Conservation (phyloP, 306 rosid genomes). For the Pyrus bretschneideri region DNA sequence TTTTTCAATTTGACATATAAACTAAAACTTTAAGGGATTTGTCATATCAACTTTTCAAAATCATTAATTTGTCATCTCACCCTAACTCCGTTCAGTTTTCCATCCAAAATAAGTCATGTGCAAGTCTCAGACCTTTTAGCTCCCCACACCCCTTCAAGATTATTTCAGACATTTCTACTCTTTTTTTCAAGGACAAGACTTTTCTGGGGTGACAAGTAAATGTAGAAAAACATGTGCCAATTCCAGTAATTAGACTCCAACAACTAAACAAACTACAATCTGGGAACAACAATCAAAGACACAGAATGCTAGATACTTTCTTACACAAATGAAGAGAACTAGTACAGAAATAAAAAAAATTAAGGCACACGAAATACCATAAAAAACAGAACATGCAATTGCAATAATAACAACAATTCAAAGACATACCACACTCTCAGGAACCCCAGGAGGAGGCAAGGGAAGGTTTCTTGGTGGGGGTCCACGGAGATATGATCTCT, state of each 20-base stretch:
- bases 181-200: too few species aligned
- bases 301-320: neutral
- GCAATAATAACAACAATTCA: neutral
- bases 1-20: too few species aligned
- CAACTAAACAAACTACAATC: neutral
- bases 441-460: constrained; percentile 93
- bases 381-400: neutral
- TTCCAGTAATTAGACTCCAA: neutral
- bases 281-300: neutral
- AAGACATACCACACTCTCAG: constrained; percentile 95
- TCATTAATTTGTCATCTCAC: too few species aligned
- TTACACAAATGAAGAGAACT: neutral
- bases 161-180: too few species aligned
- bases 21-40: too few species aligned
- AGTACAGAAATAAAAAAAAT: neutral
- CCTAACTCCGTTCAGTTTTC: too few species aligned
- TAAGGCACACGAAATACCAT: neutral
- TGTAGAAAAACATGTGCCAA: too few species aligned
- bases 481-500: constrained; percentile 76
- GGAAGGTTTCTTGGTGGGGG: constrained; percentile 77
- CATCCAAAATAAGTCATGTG: too few species aligned
- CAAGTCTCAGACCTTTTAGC: too few species aligned
- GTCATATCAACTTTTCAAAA: too few species aligned
- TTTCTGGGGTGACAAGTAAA: too few species aligned
- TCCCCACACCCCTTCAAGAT: too few species aligned